These are phyloP conservation scores for Ashbya aceris DNA, from an alignment of 1,139 yeast genomes.

Conservation along the genomic window DNA sequence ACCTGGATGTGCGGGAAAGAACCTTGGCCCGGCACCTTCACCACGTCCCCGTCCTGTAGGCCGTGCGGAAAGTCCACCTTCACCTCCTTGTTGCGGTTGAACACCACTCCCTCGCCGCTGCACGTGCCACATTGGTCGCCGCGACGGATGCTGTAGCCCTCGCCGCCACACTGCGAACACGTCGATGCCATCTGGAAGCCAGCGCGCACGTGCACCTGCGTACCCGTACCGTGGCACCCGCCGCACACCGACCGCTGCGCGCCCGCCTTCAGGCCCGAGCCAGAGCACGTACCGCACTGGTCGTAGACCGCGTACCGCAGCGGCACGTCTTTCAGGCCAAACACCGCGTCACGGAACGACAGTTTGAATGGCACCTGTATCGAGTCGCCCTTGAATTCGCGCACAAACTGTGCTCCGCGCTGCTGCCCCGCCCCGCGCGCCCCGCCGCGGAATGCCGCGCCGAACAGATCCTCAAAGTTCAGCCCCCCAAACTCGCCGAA, in stretches of 20 bases:
- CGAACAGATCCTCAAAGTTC: conserved; percentile 84
- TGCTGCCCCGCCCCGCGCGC: conserved; percentile 30
- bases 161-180: conserved; percentile 79
- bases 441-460: conserved; percentile 59
- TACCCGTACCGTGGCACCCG: conserved; percentile 90
- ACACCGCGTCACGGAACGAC: conserved; percentile 77
- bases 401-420: conserved; percentile 34
- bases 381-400: conserved; percentile 83
- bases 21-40: conserved; percentile 82
- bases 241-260: conserved; percentile 72
- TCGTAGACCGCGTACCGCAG: conserved; percentile 70
- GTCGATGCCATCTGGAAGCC: conserved; percentile 97
- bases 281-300: conserved; percentile 70
- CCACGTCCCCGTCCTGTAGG: conserved; percentile 73
- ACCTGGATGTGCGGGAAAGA: conserved; percentile 73
- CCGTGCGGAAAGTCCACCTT: conserved; percentile 85
- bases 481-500: conserved; percentile 35
- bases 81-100: conserved; percentile 53
- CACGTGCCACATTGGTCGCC: conserved; percentile 70
- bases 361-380: conserved; percentile 71
- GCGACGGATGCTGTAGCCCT: conserved; percentile 68
- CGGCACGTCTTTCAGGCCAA: conserved; percentile 56
- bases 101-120: conserved; percentile 79
- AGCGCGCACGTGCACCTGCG: conserved; percentile 79
- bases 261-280: conserved; percentile 76